Conservation (phyloP, 2,329 filamentous ascomycete genomes). For the Eutypa lata region DNA sequence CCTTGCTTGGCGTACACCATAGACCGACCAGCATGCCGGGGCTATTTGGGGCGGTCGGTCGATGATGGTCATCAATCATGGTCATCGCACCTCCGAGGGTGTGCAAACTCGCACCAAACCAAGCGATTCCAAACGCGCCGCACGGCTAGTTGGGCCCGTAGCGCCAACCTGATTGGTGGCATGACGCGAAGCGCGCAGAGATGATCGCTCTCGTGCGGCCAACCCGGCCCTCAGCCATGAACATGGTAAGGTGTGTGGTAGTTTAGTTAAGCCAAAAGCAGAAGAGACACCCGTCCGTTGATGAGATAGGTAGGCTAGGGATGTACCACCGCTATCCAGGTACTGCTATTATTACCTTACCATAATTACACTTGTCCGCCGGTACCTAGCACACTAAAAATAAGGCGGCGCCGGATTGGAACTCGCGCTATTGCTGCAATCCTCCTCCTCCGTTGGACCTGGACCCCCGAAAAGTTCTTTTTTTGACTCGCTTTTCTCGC, state of each 20-base stretch:
- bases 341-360: too few relatives aligned
- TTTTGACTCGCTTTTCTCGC: background rate
- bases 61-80: background rate
- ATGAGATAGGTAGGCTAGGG: too few relatives aligned
- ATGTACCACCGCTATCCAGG: too few relatives aligned
- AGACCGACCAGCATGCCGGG: too few relatives aligned
- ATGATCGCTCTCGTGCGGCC: background rate
- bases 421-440: background rate
- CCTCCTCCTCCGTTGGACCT: background rate
- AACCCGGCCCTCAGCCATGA: background rate
- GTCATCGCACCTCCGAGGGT: background rate
- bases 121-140: background rate
- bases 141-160: background rate
- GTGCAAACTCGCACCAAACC: background rate
- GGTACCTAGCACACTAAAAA: background rate
- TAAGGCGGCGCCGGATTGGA: background rate
- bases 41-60: background rate
- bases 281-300: too few relatives aligned
- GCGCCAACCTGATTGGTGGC: background rate
- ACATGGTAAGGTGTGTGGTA: background rate
- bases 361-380: background rate
- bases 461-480: background rate
- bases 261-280: too few relatives aligned
- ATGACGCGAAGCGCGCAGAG: background rate
- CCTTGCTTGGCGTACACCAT: too few relatives aligned